These are phyloP conservation scores for Trichosanthes truncata DNA, from an alignment of 306 rosid species.

Conservation along the genomic window DNA sequence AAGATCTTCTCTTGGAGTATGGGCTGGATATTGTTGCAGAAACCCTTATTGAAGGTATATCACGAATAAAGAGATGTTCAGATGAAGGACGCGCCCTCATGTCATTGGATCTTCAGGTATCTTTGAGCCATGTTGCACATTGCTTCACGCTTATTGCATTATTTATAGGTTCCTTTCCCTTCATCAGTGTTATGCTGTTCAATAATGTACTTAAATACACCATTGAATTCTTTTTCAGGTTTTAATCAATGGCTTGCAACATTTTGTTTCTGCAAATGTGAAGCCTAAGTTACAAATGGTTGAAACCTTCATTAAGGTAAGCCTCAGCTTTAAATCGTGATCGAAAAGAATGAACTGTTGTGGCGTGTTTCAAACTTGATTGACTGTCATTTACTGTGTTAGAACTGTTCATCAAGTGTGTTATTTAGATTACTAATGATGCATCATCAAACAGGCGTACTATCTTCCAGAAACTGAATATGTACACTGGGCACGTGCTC, in stretches of 20 bases:
- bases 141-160: slow-evolving; percentile 8
- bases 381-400: background rate
- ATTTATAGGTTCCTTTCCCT: background rate
- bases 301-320: slow-evolving; percentile 90
- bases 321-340: background rate
- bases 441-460: slow-evolving; percentile 58
- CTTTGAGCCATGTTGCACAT: background rate
- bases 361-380: background rate
- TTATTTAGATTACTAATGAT: slow-evolving; percentile 6
- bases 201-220: slow-evolving; percentile 9
- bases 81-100: slow-evolving; percentile 97
- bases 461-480: slow-evolving; percentile 95
- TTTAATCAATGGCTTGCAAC: slow-evolving; percentile 90
- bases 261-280: slow-evolving; percentile 65
- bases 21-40: slow-evolving; percentile 83
- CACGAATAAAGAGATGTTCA: slow-evolving; percentile 86
- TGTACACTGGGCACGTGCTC: slow-evolving; percentile 88
- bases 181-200: slow-evolving; percentile 15
- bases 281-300: slow-evolving; percentile 78
- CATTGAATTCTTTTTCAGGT: slow-evolving; percentile 45
- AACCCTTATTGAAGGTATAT: slow-evolving; percentile 88
- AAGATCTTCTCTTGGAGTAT: slow-evolving; percentile 57
- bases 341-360: background rate
- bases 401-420: background rate
- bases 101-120: slow-evolving; percentile 94